Evolutionary conservation across 1,284 basidiomycete species (phyloP).

Genomic region (Porodaedalea pini): DNA sequence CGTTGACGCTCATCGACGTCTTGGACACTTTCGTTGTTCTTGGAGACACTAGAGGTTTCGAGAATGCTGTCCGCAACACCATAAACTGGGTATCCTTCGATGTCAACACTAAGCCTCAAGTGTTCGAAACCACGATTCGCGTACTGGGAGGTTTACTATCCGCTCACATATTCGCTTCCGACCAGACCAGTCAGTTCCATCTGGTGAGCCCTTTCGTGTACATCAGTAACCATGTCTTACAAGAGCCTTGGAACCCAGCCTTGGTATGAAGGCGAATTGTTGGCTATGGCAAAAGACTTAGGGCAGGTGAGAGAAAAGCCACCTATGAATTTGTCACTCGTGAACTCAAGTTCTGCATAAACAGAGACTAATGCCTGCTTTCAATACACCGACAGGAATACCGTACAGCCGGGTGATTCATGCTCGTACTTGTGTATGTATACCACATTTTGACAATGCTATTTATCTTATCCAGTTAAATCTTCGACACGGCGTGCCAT

Average conservation of each 20-base stretch:
- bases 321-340: not conserved
- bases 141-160: conserved; percentile 87
- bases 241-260: conserved; percentile 30
- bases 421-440: conserved; percentile 3
- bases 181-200: conserved; percentile 61
- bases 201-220: conserved; percentile 31
- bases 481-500: conserved; percentile 64
- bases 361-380: conserved; percentile 79
- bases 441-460: not conserved
- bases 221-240: not conserved
- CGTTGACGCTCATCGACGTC: conserved; percentile 77
- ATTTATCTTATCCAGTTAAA: conserved; percentile 52
- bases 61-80: conserved; percentile 68
- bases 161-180: conserved; percentile 76
- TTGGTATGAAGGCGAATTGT: conserved; percentile 73
- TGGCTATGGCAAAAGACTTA: conserved; percentile 80
- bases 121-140: conserved; percentile 88
- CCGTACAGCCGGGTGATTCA: conserved; percentile 77
- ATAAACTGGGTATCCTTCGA: conserved; percentile 81
- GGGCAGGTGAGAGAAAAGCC: conserved; percentile 39
- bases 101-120: conserved; percentile 87
- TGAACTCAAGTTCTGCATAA: no score
- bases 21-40: conserved; percentile 81
- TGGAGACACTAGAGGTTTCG: conserved; percentile 69
- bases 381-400: conserved; percentile 82